phyloP scores from a whole-genome alignment of 768 basidiomycete genomes.

The Mycena crocata region DNA sequence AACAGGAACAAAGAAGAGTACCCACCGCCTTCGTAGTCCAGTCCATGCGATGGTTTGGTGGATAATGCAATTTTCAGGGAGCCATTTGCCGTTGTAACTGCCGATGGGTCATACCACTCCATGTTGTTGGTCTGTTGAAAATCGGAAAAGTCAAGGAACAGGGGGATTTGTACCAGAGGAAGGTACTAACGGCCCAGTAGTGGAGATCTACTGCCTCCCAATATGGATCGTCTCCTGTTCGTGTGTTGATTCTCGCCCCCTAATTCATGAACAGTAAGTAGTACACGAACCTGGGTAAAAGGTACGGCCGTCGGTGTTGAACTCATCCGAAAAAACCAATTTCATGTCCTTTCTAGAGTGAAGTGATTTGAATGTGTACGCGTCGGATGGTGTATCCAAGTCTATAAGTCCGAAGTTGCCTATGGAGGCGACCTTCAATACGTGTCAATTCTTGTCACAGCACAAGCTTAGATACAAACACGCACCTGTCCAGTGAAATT shows the following conservation, averaged over 20 bases:
- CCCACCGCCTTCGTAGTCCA: constrained; percentile 63
- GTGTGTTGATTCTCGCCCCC: constrained; percentile 18
- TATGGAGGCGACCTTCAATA: constrained; percentile 12
- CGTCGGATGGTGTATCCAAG: constrained; percentile 73
- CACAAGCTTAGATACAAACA: constrained; percentile 38
- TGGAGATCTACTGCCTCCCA: constrained; percentile 82
- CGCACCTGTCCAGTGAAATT: constrained; percentile 74
- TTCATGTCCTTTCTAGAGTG: constrained; percentile 63
- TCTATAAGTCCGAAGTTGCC: constrained; percentile 63
- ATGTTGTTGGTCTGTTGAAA: constrained; percentile 70
- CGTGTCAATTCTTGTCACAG: not conserved
- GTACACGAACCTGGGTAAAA: constrained; percentile 73
- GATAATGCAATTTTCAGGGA: constrained; percentile 80
- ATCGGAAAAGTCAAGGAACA: too few relatives aligned
- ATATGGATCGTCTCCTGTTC: constrained; percentile 71
- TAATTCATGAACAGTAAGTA: not conserved
- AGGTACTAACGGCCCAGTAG: constrained; percentile 70
- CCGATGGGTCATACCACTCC: constrained; percentile 84
- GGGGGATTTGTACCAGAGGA: not conserved
- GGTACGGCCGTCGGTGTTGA: constrained; percentile 82
- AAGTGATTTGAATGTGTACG: constrained; percentile 64
- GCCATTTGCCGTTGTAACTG: constrained; percentile 80
- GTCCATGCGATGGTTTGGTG: constrained; percentile 71
- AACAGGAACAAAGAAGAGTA: not conserved
- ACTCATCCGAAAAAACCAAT: constrained; percentile 88